Evolutionary conservation across 2,329 filamentous ascomycete genomes (phyloP).

Genomic region (Mollisia scopiformis): DNA sequence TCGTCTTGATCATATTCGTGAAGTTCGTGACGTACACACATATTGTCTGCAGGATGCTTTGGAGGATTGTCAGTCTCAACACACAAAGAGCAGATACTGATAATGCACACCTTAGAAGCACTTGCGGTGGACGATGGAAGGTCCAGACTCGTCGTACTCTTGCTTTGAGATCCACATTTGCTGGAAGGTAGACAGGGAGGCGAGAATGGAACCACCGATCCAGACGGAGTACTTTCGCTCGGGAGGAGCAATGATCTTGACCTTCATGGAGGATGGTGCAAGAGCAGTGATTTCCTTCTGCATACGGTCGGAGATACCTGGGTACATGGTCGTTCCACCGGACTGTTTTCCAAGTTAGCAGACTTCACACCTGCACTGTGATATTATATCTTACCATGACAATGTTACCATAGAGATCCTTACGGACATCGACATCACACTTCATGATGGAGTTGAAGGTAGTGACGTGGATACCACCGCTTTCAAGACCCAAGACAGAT

Average conservation of each 20-base stretch:
- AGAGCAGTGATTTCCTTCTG: slow-evolving; percentile 99
- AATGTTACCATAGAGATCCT: slow-evolving; percentile 99
- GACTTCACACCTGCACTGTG: background rate
- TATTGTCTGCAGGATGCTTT: slow-evolving; percentile 25
- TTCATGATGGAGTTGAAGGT: slow-evolving; percentile 99
- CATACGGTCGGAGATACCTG: slow-evolving; percentile 99
- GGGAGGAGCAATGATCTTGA: slow-evolving; percentile 99
- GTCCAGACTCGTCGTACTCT: slow-evolving; percentile 99
- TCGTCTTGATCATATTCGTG: slow-evolving; percentile 37
- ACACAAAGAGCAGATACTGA: background rate
- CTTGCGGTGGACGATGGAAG: slow-evolving; percentile 99
- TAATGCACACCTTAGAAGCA: slow-evolving; percentile 86
- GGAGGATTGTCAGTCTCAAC: slow-evolving; percentile 13
- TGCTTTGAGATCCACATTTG: slow-evolving; percentile 99
- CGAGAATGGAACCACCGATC: slow-evolving; percentile 99
- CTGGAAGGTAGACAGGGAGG: slow-evolving; percentile 99
- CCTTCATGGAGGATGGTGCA: slow-evolving; percentile 99
- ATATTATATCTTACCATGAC: slow-evolving; percentile 81
- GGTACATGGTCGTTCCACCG: slow-evolving; percentile 99
- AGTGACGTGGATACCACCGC: slow-evolving; percentile 98
- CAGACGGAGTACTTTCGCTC: slow-evolving; percentile 99
- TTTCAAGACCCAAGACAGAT: slow-evolving; percentile 96
- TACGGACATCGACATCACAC: slow-evolving; percentile 99
- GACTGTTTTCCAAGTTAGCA: slow-evolving; percentile 60
- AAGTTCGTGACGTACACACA: slow-evolving; percentile 37